Conservation (phyloP, 2,329 filamentous ascomycete species). For the Epichloe gansuensis region DNA sequence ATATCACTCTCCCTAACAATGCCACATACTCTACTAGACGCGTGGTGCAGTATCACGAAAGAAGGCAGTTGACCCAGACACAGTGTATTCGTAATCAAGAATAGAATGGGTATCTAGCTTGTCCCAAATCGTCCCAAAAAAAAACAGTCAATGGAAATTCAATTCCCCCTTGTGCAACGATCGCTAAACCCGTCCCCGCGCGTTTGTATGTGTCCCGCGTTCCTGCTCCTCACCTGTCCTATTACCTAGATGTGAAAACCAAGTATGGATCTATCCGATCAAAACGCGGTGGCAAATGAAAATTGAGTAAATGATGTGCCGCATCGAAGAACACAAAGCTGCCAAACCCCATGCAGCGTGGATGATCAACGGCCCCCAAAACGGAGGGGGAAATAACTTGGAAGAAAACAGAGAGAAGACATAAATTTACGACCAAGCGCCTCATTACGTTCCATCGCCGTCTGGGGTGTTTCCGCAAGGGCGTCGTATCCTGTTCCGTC, state of each 20-base stretch:
- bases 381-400: background rate
- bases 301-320: background rate
- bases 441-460: constrained; percentile 3
- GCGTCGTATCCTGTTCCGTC: constrained; percentile 6
- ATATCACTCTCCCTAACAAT: too few relatives aligned
- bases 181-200: too few relatives aligned
- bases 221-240: background rate
- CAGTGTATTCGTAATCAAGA: background rate
- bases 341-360: background rate
- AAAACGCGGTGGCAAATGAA: background rate
- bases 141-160: background rate
- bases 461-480: background rate
- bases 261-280: background rate
- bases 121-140: background rate
- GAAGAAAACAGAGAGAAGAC: constrained; percentile 4
- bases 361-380: background rate
- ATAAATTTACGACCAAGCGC: constrained; percentile 7
- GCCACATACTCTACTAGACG: background rate
- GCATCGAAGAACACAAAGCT: background rate
- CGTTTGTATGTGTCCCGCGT: background rate
- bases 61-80: background rate
- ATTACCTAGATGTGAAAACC: background rate
- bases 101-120: background rate
- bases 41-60: background rate
- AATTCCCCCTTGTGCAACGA: too few relatives aligned